Conservation (phyloP, 768 basidiomycete genomes). For the Omphalotus guepiniiformis region DNA sequence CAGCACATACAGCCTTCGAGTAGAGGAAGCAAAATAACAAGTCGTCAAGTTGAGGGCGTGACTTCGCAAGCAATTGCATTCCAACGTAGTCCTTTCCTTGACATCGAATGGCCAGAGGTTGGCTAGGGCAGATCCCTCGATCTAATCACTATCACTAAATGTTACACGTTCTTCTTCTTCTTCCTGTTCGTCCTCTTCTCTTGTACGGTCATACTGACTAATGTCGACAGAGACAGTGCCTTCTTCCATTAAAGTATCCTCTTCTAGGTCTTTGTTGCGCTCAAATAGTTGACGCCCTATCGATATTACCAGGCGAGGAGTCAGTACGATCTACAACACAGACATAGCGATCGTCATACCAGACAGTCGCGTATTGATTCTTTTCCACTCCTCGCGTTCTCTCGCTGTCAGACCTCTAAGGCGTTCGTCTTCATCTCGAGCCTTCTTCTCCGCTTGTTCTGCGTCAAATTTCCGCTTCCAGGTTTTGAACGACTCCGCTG, state of each 20-base stretch:
- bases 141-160: constrained; percentile 87
- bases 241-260: constrained; percentile 80
- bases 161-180: constrained; percentile 60
- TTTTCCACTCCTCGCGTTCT: constrained; percentile 80
- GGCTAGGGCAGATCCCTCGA: too few relatives aligned
- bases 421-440: constrained; percentile 70
- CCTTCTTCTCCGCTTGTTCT: constrained; percentile 54
- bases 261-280: constrained; percentile 71
- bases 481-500: constrained; percentile 67
- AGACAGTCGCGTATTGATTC: constrained; percentile 51
- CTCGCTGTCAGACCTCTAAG: constrained; percentile 19
- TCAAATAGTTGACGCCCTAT: constrained; percentile 95
- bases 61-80: too few relatives aligned
- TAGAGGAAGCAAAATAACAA: too few relatives aligned
- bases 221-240: constrained; percentile 84
- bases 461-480: constrained; percentile 85
- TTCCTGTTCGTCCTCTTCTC: constrained; percentile 57
- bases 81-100: too few relatives aligned
- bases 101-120: too few relatives aligned
- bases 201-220: constrained; percentile 79
- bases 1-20: too few relatives aligned
- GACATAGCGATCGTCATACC: constrained; percentile 43
- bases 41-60: too few relatives aligned
- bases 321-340: not conserved
- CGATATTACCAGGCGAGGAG: constrained; percentile 1